Base-by-base conservation (phyloP, 257 asterid genomes). In the Avicennia marina region DNA sequence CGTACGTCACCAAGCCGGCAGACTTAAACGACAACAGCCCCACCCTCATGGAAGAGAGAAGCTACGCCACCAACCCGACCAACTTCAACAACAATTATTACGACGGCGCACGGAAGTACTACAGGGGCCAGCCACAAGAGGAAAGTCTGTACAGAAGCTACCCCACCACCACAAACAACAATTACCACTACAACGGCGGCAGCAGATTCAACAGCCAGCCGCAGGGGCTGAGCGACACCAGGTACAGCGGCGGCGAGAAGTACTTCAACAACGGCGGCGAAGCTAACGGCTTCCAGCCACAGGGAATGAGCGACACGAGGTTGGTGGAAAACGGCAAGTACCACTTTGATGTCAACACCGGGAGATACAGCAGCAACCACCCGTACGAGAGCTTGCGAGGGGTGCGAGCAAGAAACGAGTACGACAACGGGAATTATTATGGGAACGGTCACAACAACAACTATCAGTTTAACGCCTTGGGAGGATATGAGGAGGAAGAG, bases 271-370 rank as follows among this genome's bases (percentile, higher is more conserved):
- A 52, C 34, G 75, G 67, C 6, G 80, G 71, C 4, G 22, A 45
- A 13, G 45, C 41, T 1, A 65, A 70, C 72, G 59, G 61, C 1
- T 59, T 60, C 48, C 75, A 70, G 61, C 78, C 81, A 10, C 85
- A 81, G 16, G 97, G 97, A 26, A 75, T 89, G 95, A 89, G 97
- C 34, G 97, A 89, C 32, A 89, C 97, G 0, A 80, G 97, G 27
- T 47, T 54, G n/a, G 3, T 89, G 70, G 94, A 77, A 7, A 72
- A 81, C 13, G 96, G 96, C 9, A 89, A 72, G 60, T 89, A 75
- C 22, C 75, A 19, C 15, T 74, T 75, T 31, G 74, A 89, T 11
- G 5, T 81, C 0, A 70, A 53, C 18, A 22, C 67, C 4, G 91
- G 64, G 16, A 83, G 34, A 17, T 75, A 62, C 52, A 78, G 66